Evolutionary conservation across 2,329 filamentous ascomycete species (phyloP), one percentile per base, ranked within the genome.

Genomic region (Scedosporium apiospermum): DNA sequence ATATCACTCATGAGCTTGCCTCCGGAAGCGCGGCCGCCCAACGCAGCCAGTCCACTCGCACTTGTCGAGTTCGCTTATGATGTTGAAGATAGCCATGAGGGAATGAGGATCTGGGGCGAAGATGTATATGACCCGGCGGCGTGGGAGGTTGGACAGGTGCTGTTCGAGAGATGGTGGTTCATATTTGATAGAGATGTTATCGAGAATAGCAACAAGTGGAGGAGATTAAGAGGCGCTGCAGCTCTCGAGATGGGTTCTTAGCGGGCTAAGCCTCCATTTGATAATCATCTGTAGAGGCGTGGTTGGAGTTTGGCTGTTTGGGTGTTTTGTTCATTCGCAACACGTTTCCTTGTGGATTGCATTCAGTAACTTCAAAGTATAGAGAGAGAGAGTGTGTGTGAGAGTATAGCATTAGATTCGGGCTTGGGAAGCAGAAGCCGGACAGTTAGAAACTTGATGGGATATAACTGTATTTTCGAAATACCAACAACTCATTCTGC

Each of bases 151-250:
- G 82, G 83, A 1, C 81, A 85, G 69, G 67, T 77, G n/a, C 71
- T 85, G 23, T 85, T 85, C 69, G 77, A 80, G 69, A 76, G 78
- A 49, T 86, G 83, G 83, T 87, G 82, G 82, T 86, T 83, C 71
- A 70, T 83, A 42, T 81, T 86, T 68, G 83, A 86, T 67, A 69
- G 75, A 7, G 73, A 74, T 10, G 76, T 85, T 16, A 70, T 86
- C n/a, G 76, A 79, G 55, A 76, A 76, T 61, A 83, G 81, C 67
- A 85, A 86, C 69, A 71, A 75, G 60, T 76, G 77, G 75, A 75
- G 82, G 65, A 73, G 67, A 61, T 67, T 77, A 61, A 75, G 82
- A 62, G 83, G 82, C 0, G 76, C 78, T 5, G 66, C 71, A 5
- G 68, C 69, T 26, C 66, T 76, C 61, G 44, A 21, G 38, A 60